Evolutionary conservation across 257 asterid species (phyloP), one percentile per base, ranked within the genome.

Genomic region (Solanum habrochaites): DNA sequence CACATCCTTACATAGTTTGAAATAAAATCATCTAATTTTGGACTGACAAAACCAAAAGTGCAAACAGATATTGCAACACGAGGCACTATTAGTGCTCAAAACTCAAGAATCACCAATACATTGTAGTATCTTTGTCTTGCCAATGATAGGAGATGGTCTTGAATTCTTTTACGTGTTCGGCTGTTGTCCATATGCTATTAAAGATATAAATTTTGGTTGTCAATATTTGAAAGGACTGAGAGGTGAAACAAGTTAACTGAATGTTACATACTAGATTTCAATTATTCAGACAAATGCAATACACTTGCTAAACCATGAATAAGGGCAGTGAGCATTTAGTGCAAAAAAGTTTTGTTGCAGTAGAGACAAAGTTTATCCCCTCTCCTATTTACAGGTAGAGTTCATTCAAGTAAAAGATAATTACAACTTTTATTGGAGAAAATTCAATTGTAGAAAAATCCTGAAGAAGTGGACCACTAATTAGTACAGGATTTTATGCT

Each of bases 301-400:
- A 16, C 62, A 52, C 23, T 16, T 52, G 62, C 23, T 52, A 23
- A 52, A 52, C 62, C 60, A 49, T 52, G 60, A 16, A 52, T 16
- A 52, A 16, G 7, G 60, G 60, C 60, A 52, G 60, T 6, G 60
- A 49, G 23, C 20, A 47, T 47, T n/a, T 18, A 47, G 2, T 84
- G 62, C 67, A 88, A 90, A 16, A 92, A 18, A 86, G 12, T 94
- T 93, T 95, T 92, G 94, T 90, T 90, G 71, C 89, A 87, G 89
- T 86, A 71, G 85, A 2, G 94, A 92, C 88, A 94, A 62, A 87
- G 83, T 93, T 73, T 72, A 86, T 98, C 98, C 94, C 92, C 98
- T 96, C 98, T 93, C 92, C 98, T 96, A 93, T 77, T 40, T 25
- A 42, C 40, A 75, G 42, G 70, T 39, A 25, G 67, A 62, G n/a